Evolutionary conservation across 2,329 filamentous ascomycete genomes (phyloP).

Genomic region (Erysiphe pulchra): DNA sequence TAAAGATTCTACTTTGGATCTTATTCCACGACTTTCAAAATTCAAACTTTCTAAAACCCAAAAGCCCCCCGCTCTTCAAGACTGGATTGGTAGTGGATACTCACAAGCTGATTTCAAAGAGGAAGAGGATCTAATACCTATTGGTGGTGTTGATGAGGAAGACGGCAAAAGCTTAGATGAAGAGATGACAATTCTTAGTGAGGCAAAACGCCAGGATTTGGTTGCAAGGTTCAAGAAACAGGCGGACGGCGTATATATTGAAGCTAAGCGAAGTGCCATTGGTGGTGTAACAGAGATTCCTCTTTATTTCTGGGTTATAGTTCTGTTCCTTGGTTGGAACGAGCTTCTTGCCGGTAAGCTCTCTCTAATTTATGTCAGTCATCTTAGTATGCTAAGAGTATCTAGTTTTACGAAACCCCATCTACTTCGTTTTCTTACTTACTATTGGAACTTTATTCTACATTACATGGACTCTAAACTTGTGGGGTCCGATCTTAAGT

Average conservation of each 20-base stretch:
- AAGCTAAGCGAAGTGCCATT: slow-evolving; percentile 90
- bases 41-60: slow-evolving; percentile 58
- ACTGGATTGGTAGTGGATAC: slow-evolving; percentile 61
- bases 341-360: slow-evolving; percentile 75
- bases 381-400: not conserved
- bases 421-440: slow-evolving; percentile 76
- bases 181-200: slow-evolving; percentile 83
- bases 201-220: slow-evolving; percentile 73
- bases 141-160: slow-evolving; percentile 84
- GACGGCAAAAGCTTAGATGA: slow-evolving; percentile 87
- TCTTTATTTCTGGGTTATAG: slow-evolving; percentile 74
- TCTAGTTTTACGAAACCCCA: slow-evolving; percentile 70
- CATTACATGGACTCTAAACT: slow-evolving; percentile 75
- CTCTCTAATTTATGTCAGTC: not conserved
- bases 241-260: slow-evolving; percentile 89
- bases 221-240: slow-evolving; percentile 95
- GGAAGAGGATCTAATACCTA: slow-evolving; percentile 69
- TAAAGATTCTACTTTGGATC: slow-evolving; percentile 67
- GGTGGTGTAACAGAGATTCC: slow-evolving; percentile 86
- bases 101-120: slow-evolving; percentile 51
- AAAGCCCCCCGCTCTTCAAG: slow-evolving; percentile 54
- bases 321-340: slow-evolving; percentile 93
- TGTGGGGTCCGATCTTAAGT: slow-evolving; percentile 86
- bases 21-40: slow-evolving; percentile 69
- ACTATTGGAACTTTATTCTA: slow-evolving; percentile 55